Percentiles rank a stretch among this genome's conserved stretches.
Evolutionary conservation across 1,139 yeast species (phyloP).

Genomic region (Geotrichum klebahnii): DNA sequence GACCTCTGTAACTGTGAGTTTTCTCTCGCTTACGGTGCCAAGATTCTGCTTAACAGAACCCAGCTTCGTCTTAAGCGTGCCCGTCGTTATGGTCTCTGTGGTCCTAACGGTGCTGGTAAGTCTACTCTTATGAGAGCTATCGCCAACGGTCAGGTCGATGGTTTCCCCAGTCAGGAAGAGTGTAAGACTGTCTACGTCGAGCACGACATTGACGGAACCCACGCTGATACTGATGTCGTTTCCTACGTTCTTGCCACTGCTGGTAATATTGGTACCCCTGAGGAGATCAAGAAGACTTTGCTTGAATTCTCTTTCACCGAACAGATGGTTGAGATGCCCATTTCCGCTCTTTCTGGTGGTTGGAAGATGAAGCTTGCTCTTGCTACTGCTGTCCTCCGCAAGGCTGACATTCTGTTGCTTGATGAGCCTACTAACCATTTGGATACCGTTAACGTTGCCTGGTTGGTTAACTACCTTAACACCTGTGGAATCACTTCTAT

Average conservation of each 20-base stretch:
- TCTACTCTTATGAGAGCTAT: conserved; percentile 99
- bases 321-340: conserved; percentile 87
- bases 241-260: conserved; percentile 82
- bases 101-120: conserved; percentile 99
- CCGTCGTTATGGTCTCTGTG: conserved; percentile 99
- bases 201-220: conserved; percentile 98
- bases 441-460: conserved; percentile 98
- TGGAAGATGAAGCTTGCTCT: conserved; percentile 99
- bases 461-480: conserved; percentile 98
- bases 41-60: conserved; percentile 98
- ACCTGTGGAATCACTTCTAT: conserved; percentile 98
- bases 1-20: conserved; percentile 99
- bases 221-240: conserved; percentile 89
- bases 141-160: conserved; percentile 99
- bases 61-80: conserved; percentile 98
- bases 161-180: conserved; percentile 98
- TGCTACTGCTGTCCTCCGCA: conserved; percentile 98
- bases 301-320: conserved; percentile 87
- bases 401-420: conserved; percentile 94
- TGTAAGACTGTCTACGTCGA: conserved; percentile 98
- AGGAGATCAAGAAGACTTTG: conserved; percentile 63
- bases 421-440: conserved; percentile 99
- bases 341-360: conserved; percentile 97
- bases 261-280: conserved; percentile 58
- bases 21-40: conserved; percentile 99